phyloP scores from a whole-genome alignment of 257 asterid genomes.

The Lycium barbarum region DNA sequence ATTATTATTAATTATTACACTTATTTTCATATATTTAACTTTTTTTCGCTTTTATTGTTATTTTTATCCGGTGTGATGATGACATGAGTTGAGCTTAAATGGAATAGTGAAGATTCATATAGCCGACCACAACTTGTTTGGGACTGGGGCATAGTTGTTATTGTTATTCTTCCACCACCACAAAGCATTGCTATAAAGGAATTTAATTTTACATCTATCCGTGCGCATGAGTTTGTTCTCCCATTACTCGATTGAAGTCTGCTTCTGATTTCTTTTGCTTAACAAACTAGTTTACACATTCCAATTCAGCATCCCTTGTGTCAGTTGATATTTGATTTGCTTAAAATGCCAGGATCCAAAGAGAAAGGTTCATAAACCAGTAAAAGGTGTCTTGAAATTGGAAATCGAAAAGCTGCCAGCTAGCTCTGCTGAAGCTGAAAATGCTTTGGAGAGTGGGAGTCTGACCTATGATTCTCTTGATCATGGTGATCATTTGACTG shows the following conservation, averaged over 20 bases:
- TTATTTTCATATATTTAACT: not conserved
- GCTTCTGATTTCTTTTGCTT: conserved; percentile 3
- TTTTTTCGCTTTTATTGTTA: not conserved
- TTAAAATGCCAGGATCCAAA: conserved; percentile 79
- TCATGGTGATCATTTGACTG: conserved; percentile 52
- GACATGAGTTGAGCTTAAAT: not conserved
- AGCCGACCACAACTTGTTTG: not conserved
- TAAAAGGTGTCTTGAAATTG: conserved; percentile 85
- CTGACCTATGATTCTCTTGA: conserved; percentile 55
- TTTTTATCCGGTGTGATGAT: conserved; percentile 1
- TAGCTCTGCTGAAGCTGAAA: conserved; percentile 64
- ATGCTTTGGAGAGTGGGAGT: conserved; percentile 60
- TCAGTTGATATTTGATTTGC: not conserved
- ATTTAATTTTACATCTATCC: conserved; percentile 5
- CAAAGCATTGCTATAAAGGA: not conserved
- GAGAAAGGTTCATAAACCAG: conserved; percentile 95
- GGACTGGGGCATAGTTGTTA: not conserved
- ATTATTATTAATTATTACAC: not conserved
- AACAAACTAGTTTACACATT: not conserved
- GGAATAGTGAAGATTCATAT: conserved; percentile 10
- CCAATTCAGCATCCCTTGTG: not conserved
- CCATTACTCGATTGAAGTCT: not conserved
- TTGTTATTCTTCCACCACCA: not conserved
- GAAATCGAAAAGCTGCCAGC: conserved; percentile 96
- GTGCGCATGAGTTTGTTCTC: conserved; percentile 1